Evolutionary conservation across 306 rosid species (phyloP).

Genomic region (Heteromeles arbutifolia): DNA sequence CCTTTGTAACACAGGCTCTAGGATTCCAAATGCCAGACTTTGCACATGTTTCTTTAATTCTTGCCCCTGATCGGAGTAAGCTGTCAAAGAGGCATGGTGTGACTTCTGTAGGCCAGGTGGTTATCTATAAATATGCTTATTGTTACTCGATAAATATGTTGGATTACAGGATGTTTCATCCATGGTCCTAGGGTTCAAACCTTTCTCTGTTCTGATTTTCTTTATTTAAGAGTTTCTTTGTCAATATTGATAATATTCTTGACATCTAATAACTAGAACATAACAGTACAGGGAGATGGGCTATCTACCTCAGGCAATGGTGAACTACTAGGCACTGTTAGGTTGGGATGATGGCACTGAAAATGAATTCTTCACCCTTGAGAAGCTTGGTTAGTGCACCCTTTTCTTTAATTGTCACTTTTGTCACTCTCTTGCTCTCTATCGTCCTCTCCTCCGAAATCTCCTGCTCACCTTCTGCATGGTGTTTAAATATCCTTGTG

Average conservation of each 20-base stretch:
- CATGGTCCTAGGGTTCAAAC: not conserved
- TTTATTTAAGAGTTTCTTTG: not conserved
- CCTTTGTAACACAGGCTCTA: constrained; percentile 1
- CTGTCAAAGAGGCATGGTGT: constrained; percentile 97
- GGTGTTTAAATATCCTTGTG: constrained; percentile 4
- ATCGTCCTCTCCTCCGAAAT: not conserved
- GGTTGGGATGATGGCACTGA: constrained; percentile 99
- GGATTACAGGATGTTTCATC: not conserved
- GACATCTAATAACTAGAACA: not conserved
- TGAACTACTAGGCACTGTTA: constrained; percentile 84
- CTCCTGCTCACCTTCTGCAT: not conserved
- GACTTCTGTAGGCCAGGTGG: constrained; percentile 56
- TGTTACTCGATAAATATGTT: not conserved
- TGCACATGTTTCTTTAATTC: constrained; percentile 88
- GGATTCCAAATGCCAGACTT: constrained; percentile 9
- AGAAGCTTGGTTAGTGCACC: constrained; percentile 68
- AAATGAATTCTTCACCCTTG: constrained; percentile 74
- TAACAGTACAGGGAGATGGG: constrained; percentile 96
- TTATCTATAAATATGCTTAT: not conserved
- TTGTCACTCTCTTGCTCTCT: constrained; percentile 1
- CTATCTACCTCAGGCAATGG: constrained; percentile 86
- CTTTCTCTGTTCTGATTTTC: not conserved
- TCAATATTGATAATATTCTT: not conserved
- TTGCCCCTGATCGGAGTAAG: constrained; percentile 94
- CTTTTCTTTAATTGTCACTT: constrained; percentile 7